Conservation (phyloP, 2,329 filamentous ascomycete genomes). For the Pseudocercospora eumusae region DNA sequence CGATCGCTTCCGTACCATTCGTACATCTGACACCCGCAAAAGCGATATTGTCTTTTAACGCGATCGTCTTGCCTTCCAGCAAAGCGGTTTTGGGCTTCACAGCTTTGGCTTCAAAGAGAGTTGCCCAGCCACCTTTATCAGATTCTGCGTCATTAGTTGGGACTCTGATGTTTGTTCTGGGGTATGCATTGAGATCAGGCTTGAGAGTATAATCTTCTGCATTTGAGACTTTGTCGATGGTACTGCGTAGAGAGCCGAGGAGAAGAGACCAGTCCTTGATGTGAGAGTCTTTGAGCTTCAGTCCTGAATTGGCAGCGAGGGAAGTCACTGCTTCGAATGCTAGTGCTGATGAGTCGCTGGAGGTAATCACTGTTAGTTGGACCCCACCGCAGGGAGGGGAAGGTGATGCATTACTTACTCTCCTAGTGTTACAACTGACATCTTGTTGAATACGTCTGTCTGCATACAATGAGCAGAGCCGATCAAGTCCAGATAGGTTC, state of each 20-base stretch:
- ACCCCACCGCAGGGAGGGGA: neutral
- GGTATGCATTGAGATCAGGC: slow-evolving; percentile 25
- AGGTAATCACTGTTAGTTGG: neutral
- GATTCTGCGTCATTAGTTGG: slow-evolving; percentile 9
- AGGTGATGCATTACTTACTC: slow-evolving; percentile 2
- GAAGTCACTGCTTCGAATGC: slow-evolving; percentile 13
- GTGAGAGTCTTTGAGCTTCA: slow-evolving; percentile 20
- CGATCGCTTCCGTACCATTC: slow-evolving; percentile 47
- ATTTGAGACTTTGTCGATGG: slow-evolving; percentile 17
- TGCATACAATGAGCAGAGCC: neutral
- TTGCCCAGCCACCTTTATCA: slow-evolving; percentile 30
- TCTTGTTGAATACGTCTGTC: neutral
- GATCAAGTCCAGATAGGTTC: neutral
- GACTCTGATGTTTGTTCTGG: slow-evolving; percentile 22
- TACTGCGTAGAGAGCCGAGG: slow-evolving; percentile 24
- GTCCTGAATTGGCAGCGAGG: slow-evolving; percentile 18
- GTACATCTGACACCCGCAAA: slow-evolving; percentile 48
- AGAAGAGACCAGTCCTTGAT: slow-evolving; percentile 25
- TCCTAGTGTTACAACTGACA: slow-evolving; percentile 14
- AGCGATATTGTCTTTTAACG: slow-evolving; percentile 53
- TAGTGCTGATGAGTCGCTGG: slow-evolving; percentile 14
- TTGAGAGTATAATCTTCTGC: slow-evolving; percentile 25
- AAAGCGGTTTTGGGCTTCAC: slow-evolving; percentile 17
- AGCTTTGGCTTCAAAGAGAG: slow-evolving; percentile 20
- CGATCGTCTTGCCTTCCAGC: slow-evolving; percentile 36